Conservation (phyloP, 495 filamentous ascomycete genomes). For the Wilcoxina mikolae region DNA sequence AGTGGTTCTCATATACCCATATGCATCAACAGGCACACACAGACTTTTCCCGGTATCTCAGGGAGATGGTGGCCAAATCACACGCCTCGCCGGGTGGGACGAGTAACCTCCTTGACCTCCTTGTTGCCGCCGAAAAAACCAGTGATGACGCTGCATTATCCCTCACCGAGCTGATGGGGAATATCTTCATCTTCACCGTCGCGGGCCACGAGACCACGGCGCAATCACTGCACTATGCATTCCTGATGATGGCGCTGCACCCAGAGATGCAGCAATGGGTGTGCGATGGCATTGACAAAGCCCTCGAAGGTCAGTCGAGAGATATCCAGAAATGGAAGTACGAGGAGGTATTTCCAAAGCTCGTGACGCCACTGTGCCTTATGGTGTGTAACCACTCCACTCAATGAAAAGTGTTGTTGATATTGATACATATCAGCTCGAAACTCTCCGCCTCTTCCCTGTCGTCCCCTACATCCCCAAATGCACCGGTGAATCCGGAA, state of each 20-base stretch:
- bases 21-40: too few relatives aligned
- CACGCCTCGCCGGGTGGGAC: too few relatives aligned
- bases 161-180: too few relatives aligned
- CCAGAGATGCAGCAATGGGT: conserved; percentile 33
- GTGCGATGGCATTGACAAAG: conserved; percentile 34
- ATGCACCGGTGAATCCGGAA: background rate
- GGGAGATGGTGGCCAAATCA: too few relatives aligned
- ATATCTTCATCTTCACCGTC: too few relatives aligned
- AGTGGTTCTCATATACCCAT: too few relatives aligned
- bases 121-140: too few relatives aligned
- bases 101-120: too few relatives aligned
- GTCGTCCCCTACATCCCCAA: background rate
- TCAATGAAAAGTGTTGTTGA: conserved; percentile 1
- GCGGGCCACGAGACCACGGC: conserved; percentile 40
- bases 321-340: conserved; percentile 30
- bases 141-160: too few relatives aligned
- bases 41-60: too few relatives aligned
- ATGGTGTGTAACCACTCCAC: too few relatives aligned
- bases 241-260: conserved; percentile 33
- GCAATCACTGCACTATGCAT: conserved; percentile 29
- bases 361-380: conserved; percentile 19
- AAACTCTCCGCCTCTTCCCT: background rate
- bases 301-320: conserved; percentile 19
- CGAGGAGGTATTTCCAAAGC: conserved; percentile 10
- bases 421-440: background rate